Evolutionary conservation across 805 yeast genomes (phyloP).

Genomic region (Debaryomyces castellii): DNA sequence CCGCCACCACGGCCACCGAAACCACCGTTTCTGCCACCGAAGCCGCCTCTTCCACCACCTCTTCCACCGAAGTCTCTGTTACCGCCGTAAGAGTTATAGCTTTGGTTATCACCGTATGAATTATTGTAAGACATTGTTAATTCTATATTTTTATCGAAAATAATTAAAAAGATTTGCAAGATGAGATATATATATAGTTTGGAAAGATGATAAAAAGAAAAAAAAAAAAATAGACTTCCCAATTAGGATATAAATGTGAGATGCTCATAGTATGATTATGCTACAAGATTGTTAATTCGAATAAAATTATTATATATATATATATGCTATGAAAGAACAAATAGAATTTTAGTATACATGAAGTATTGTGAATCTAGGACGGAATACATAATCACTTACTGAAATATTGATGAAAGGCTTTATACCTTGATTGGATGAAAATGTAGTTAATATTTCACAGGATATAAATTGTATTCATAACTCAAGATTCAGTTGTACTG

Average conservation of each 20-base stretch:
- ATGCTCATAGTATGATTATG: neutral
- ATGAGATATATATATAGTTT: conserved; percentile 3
- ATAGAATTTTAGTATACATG: conserved; percentile 1
- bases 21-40: conserved; percentile 33
- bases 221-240: conserved; percentile 10
- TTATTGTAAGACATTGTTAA: conserved; percentile 42
- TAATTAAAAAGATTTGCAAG: conserved; percentile 2
- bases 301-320: conserved; percentile 2
- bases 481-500: conserved; percentile 48
- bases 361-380: neutral
- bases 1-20: conserved; percentile 35
- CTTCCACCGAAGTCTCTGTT: conserved; percentile 36
- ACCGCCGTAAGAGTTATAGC: conserved; percentile 30
- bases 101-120: conserved; percentile 26
- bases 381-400: neutral
- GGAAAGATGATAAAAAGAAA: conserved; percentile 6
- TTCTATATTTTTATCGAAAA: neutral
- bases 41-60: conserved; percentile 36
- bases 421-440: neutral
- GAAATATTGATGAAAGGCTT: neutral
- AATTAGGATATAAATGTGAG: conserved; percentile 6
- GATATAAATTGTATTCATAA: neutral
- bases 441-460: neutral
- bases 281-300: too few species aligned
- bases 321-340: conserved; percentile 3